A percentile compares a stretch with the other conserved stretches of the same genome.
phyloP scores from a whole-genome alignment of 73 alveolate genomes.

The Tetrahymena malaccensis region DNA sequence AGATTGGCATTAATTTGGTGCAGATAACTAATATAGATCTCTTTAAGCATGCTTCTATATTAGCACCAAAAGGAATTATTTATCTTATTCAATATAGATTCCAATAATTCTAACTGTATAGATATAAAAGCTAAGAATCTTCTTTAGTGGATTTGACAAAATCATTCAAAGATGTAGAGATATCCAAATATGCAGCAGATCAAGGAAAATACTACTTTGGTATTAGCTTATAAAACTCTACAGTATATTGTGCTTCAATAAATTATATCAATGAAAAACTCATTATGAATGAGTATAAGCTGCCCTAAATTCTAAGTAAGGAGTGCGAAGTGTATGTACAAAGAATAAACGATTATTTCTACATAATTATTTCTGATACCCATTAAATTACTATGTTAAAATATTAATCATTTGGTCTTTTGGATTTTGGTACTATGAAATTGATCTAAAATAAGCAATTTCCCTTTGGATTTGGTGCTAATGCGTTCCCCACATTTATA shows the following conservation, averaged over 20 bases:
- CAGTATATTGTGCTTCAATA: not conserved
- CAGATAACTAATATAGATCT: not conserved
- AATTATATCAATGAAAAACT: not conserved
- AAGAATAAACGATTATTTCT: not conserved
- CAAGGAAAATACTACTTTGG: not conserved
- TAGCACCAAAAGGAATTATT: not conserved
- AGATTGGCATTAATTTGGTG: not conserved
- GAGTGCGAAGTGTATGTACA: not conserved
- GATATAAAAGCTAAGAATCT: not conserved
- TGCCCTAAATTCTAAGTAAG: not conserved
- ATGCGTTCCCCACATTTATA: not conserved
- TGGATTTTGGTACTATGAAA: not conserved
- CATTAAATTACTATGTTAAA: not conserved
- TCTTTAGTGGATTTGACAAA: not conserved
- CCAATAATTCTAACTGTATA: not conserved
- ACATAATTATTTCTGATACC: not conserved
- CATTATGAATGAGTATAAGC: not conserved
- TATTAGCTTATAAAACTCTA: not conserved
- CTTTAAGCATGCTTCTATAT: not conserved
- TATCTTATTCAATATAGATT: not conserved
- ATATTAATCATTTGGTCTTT: not conserved
- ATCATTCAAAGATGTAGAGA: not conserved
- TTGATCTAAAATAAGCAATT: not conserved
- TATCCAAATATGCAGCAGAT: not conserved
- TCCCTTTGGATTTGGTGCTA: not conserved